phyloP scores from a whole-genome alignment of 2,329 filamentous ascomycete species.

The Pleurostoma richardsiae region DNA sequence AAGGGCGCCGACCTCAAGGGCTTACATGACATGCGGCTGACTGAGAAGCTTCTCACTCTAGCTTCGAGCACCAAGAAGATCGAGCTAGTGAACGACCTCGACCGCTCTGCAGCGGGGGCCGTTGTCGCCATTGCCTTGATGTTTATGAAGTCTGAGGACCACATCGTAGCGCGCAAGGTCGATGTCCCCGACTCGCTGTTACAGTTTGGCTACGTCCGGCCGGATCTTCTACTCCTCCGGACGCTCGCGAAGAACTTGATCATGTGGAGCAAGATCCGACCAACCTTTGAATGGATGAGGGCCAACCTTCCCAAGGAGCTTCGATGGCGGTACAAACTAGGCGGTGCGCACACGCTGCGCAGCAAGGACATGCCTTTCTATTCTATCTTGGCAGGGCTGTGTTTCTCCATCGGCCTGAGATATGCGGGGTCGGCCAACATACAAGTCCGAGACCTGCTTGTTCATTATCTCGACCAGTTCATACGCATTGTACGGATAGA shows the following conservation, averaged over 20 bases:
- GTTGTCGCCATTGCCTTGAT: slow-evolving; percentile 86
- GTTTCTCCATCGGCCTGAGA: slow-evolving; percentile 71
- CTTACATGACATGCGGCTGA: slow-evolving; percentile 87
- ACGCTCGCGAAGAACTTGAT: slow-evolving; percentile 89
- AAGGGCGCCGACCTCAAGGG: slow-evolving; percentile 85
- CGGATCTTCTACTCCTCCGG: slow-evolving; percentile 84
- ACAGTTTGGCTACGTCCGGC: slow-evolving; percentile 93
- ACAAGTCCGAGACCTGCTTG: slow-evolving; percentile 71
- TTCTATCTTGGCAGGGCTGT: slow-evolving; percentile 84
- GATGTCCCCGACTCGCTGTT: slow-evolving; percentile 85
- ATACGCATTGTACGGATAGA: slow-evolving; percentile 68
- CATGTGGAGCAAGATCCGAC: slow-evolving; percentile 80
- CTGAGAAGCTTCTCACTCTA: slow-evolving; percentile 79
- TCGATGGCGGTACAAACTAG: slow-evolving; percentile 55
- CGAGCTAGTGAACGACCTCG: slow-evolving; percentile 85
- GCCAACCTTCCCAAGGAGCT: slow-evolving; percentile 69
- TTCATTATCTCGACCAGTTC: slow-evolving; percentile 82
- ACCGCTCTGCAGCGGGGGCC: slow-evolving; percentile 89
- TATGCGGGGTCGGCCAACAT: slow-evolving; percentile 68
- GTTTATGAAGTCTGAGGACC: slow-evolving; percentile 95
- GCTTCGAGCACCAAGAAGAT: slow-evolving; percentile 89
- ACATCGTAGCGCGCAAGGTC: slow-evolving; percentile 81
- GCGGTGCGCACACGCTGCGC: slow-evolving; percentile 55
- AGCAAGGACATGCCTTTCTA: slow-evolving; percentile 88
- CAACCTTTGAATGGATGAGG: slow-evolving; percentile 70